Base-by-base conservation (phyloP, 805 yeast species). In the Diddensiella caesifluorescens region DNA sequence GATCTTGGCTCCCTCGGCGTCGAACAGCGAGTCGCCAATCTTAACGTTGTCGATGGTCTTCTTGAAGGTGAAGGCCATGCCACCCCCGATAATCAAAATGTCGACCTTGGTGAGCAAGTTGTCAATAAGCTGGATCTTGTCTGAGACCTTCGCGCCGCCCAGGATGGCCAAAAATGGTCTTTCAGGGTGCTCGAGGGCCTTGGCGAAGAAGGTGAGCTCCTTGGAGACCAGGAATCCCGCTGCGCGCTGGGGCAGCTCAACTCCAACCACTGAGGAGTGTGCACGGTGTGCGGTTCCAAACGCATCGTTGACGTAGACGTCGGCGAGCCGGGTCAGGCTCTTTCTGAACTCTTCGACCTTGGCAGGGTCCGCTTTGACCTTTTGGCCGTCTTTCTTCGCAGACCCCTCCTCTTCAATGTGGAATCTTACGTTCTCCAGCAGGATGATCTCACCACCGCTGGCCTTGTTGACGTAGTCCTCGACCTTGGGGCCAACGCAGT, bases 251-350 rank as follows among this genome's bases (percentile, higher is more conserved):
- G 94, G 89, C 60, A 87, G 77, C 58, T 90, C 89, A 59, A 92
- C 76, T 64, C 99, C 99, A 61, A 92, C 99, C 89, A 92, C 90
- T 37, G 98, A 92, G 42, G 97, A 88, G 77, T 92, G 98, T 51
- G 98, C 98, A 77, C 98, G 87, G 83, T 92, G 99, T 45, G 97
- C 97, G 51, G 98, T 92, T 68, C 98, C 98, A 62, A 92, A 92
- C 46, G 97, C 97, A 68, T 92, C 99, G 73, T 92, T 67, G 67
- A 92, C 79, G 76, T 92, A 92, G 53, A 92, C 95, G 62, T 92
- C 99, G 55, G 97, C 97, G 61, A 92, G 76, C 44, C 88, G 71
- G 59, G 95, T 84, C 71, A 92, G 80, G 64, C 84, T 80, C 61
- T 78, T 63, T 79, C 98, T 86, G 84, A 92, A 92, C 57, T 71